Evolutionary conservation across 345 rosid species (phyloP).

Genomic region (Brassica nigra): DNA sequence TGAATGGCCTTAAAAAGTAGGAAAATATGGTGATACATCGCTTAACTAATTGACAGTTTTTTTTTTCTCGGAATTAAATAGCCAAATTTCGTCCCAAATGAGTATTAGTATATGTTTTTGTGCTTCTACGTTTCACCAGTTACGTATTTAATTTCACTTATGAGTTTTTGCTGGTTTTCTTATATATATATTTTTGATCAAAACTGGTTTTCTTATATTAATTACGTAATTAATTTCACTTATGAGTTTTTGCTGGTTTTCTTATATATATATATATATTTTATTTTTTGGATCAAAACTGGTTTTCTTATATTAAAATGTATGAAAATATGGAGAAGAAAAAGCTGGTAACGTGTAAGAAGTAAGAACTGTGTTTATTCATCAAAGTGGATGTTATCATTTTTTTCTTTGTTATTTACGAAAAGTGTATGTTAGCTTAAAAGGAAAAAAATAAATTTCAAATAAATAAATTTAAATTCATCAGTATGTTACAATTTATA

Average conservation of each 20-base stretch:
- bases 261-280: neutral
- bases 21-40: conserved; percentile 1
- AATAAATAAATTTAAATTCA: neutral
- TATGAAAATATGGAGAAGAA: neutral
- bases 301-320: neutral
- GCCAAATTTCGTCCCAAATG: neutral
- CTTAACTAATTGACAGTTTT: neutral
- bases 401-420: neutral
- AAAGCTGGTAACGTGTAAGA: conserved; percentile 11
- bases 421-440: neutral
- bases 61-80: neutral
- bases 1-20: neutral
- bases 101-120: neutral
- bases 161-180: neutral
- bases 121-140: conserved; percentile 5
- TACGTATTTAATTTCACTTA: neutral
- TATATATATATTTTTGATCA: neutral
- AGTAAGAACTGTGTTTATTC: neutral
- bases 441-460: neutral
- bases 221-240: neutral
- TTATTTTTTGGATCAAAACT: no score
- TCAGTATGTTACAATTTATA: neutral
- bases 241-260: neutral
- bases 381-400: neutral
- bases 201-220: no score